phyloP scores from a whole-genome alignment of 176 grass and related monocot genomes.

The Cenchrus fungigraminus region DNA sequence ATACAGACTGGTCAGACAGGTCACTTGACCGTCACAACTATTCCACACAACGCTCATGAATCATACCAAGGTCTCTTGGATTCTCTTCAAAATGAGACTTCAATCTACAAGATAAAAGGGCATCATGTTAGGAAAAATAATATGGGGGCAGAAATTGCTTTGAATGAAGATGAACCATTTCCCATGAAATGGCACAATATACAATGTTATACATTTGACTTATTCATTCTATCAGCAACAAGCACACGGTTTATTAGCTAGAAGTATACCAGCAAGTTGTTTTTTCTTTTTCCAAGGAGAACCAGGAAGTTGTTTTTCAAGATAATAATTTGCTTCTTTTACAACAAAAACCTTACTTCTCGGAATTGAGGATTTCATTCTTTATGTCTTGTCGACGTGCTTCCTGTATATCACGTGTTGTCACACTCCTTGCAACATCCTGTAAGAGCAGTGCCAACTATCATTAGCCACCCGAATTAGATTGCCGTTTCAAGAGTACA shows the following conservation, averaged over 20 bases:
- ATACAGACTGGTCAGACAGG: constrained; percentile 26
- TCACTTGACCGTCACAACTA: constrained; percentile 21
- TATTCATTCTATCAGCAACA: constrained; percentile 10
- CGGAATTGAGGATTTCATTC: constrained; percentile 98
- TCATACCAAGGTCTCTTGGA: constrained; percentile 88
- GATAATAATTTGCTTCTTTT: constrained; percentile 20
- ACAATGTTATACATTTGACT: neutral
- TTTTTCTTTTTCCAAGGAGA: neutral
- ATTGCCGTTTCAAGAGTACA: constrained; percentile 1
- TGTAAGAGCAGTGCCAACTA: constrained; percentile 40
- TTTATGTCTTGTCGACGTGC: constrained; percentile 88
- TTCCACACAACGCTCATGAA: constrained; percentile 28
- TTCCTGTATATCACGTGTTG: constrained; percentile 85
- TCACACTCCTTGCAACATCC: constrained; percentile 95
- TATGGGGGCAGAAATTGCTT: neutral
- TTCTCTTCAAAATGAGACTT: constrained; percentile 98
- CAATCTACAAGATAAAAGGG: constrained; percentile 63
- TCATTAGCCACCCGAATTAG: constrained; percentile 25
- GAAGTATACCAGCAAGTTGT: neutral
- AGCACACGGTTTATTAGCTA: constrained; percentile 1
- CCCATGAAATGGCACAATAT: neutral
- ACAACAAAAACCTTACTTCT: constrained; percentile 56
- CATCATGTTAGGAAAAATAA: neutral
- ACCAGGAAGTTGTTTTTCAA: neutral
- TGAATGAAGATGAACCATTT: neutral